Percentiles rank a stretch among this genome's conserved stretches.
These are phyloP conservation scores for Dactylonectria estremocensis DNA, from an alignment of 2,329 filamentous ascomycete genomes.

Conservation along the genomic window DNA sequence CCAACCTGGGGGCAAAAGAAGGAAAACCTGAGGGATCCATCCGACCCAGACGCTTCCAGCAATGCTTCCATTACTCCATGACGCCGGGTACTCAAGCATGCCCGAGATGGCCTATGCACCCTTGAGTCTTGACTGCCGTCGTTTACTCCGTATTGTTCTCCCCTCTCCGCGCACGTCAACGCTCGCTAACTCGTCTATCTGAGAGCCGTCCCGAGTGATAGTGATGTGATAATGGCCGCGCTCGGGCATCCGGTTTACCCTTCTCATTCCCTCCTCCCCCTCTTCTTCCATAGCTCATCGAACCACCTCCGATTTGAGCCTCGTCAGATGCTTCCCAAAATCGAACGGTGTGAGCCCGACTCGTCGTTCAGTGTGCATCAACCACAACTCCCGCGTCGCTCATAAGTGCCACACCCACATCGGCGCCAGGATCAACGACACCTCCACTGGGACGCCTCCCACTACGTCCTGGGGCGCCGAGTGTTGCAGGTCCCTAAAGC, in stretches of 20 bases:
- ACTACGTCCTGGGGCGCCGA: conserved; percentile 23
- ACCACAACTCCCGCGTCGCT: conserved; percentile 19
- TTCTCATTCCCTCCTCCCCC: conserved; percentile 29
- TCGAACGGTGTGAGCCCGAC: conserved; percentile 46
- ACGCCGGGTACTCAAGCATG: conserved; percentile 1
- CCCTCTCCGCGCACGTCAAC: conserved; percentile 3
- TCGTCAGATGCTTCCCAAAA: conserved; percentile 47
- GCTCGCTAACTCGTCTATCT: conserved; percentile 22
- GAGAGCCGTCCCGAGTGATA: conserved; percentile 32
- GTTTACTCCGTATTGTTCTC: neutral
- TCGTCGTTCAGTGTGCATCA: conserved; percentile 24
- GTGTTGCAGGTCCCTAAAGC: conserved; percentile 32
- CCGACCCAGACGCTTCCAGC: neutral
- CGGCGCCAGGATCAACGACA: neutral
- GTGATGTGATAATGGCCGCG: conserved; percentile 40
- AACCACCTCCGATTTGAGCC: conserved; percentile 40
- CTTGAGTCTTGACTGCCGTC: neutral
- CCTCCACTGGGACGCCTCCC: neutral
- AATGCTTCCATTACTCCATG: too few relatives aligned
- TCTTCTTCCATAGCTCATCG: conserved; percentile 33
- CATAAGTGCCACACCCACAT: conserved; percentile 12
- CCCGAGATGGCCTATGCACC: neutral
- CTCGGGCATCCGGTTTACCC: conserved; percentile 18
- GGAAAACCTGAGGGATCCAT: conserved; percentile 9
- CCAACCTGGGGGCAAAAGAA: conserved; percentile 17